Percentiles rank a stretch among this genome's conserved stretches.
phyloP scores from a whole-genome alignment of 2,329 filamentous ascomycete species.

The Beauveria sp. region DNA sequence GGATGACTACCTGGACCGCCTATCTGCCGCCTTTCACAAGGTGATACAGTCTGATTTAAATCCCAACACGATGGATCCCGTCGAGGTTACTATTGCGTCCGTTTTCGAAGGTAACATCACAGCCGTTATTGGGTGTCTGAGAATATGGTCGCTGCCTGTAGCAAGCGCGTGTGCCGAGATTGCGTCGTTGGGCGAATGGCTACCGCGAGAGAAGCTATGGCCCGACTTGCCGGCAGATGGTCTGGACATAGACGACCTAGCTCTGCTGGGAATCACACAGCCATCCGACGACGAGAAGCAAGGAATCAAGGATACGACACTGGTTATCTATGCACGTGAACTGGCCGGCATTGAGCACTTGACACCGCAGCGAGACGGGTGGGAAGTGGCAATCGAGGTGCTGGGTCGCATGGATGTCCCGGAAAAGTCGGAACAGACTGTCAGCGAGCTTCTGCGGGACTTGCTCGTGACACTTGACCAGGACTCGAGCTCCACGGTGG shows the following conservation, averaged over 20 bases:
- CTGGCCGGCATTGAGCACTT: slow-evolving; percentile 50
- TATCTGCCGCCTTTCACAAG: slow-evolving; percentile 64
- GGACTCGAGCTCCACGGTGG: slow-evolving; percentile 62
- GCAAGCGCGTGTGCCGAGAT: slow-evolving; percentile 75
- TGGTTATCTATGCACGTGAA: slow-evolving; percentile 67
- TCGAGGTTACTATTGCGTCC: slow-evolving; percentile 77
- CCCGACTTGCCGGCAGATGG: slow-evolving; percentile 52
- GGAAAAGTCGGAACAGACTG: slow-evolving; percentile 62
- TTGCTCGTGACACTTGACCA: slow-evolving; percentile 56
- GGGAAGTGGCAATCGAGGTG: slow-evolving; percentile 82
- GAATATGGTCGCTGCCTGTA: slow-evolving; percentile 73
- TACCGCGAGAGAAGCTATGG: slow-evolving; percentile 39
- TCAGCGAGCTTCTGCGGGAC: slow-evolving; percentile 62
- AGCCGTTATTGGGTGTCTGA: slow-evolving; percentile 64
- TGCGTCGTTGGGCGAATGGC: slow-evolving; percentile 76
- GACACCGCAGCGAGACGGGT: slow-evolving; percentile 56
- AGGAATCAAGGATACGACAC: slow-evolving; percentile 70
- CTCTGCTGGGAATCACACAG: slow-evolving; percentile 64
- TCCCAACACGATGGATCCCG: slow-evolving; percentile 64
- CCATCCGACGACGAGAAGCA: slow-evolving; percentile 51
- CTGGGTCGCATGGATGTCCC: slow-evolving; percentile 73
- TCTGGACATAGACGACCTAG: slow-evolving; percentile 76
- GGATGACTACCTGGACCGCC: slow-evolving; percentile 64
- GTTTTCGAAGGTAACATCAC: slow-evolving; percentile 77
- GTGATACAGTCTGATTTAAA: slow-evolving; percentile 63